Conservation (phyloP, 1,284 basidiomycete genomes). For the Naganishia sp. region DNA sequence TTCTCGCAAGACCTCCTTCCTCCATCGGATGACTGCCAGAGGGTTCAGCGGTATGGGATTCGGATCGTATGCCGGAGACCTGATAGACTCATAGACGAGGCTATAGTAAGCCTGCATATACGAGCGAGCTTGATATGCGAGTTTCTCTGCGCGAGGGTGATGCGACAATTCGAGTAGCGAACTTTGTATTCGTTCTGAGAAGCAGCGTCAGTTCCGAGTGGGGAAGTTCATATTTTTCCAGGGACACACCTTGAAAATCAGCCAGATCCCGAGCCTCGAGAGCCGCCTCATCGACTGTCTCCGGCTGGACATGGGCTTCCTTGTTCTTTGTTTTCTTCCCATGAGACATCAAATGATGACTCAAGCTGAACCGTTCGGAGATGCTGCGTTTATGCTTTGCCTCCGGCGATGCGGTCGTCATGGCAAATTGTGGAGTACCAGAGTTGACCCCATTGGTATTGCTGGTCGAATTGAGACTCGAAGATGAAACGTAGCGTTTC, state of each 20-base stretch:
- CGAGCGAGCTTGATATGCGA: slow-evolving; percentile 42
- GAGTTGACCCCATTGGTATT: no score
- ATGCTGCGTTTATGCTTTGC: slow-evolving; percentile 14
- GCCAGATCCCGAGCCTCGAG: slow-evolving; percentile 15
- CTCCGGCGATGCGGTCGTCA: background rate
- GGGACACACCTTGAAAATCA: slow-evolving; percentile 20
- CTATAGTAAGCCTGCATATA: slow-evolving; percentile 51
- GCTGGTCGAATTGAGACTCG: background rate
- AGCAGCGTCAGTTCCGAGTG: no score
- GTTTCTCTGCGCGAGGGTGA: slow-evolving; percentile 46
- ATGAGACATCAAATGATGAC: slow-evolving; percentile 19
- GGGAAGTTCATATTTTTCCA: background rate
- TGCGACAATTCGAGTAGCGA: slow-evolving; percentile 46
- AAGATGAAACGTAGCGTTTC: background rate
- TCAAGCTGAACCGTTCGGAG: slow-evolving; percentile 18
- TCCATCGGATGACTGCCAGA: slow-evolving; percentile 32
- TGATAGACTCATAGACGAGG: slow-evolving; percentile 38
- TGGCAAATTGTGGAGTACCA: background rate
- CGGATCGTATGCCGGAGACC: slow-evolving; percentile 16
- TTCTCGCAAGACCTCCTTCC: slow-evolving; percentile 30
- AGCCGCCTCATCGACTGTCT: slow-evolving; percentile 4
- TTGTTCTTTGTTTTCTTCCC: slow-evolving; percentile 7
- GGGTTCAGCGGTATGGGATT: slow-evolving; percentile 22
- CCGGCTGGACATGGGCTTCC: background rate
- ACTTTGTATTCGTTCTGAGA: slow-evolving; percentile 14